Evolutionary conservation across 345 rosid species (phyloP), one percentile per base, ranked within the genome.

Genomic region (Pistacia integerrima): DNA sequence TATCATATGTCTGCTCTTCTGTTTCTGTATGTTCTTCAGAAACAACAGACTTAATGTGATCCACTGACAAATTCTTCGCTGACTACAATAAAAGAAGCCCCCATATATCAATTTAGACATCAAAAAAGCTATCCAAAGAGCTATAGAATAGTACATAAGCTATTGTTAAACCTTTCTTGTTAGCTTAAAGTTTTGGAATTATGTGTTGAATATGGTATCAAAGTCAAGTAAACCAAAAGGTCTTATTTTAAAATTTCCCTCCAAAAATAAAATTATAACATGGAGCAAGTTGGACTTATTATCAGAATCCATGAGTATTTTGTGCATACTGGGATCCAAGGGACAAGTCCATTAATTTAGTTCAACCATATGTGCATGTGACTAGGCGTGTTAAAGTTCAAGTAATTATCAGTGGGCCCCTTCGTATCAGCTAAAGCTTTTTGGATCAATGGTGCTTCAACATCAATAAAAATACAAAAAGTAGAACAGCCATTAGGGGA

Each of bases 1-100:
- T 97, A 75, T 97, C 99, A 82, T 94, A 97, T 2, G 86, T 94
- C 88, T 97, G 92, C 88, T 97, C 99, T 68, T 72, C 83, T 18
- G 87, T 84, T 82, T 94, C 97, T 52, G 82, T 85, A 76, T 88
- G 91, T 69, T 83, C 94, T 78, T 91, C 90, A 78, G 90, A 80
- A 18, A 93, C 61, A 33, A 89, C 85, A 52, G 87, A 84, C 89
- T 92, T 92, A 82, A 97, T 88, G 74, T 86, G 87, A 73, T 97
- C 96, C 69, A 61, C 87, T 4, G 89, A 74, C 63, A 94, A 83
- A 61, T 92, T 82, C 84, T 79, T 89, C 76, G 87, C 89, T 68
- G 99, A 91, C 99, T 97, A 80, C 83, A 91, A 74, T 63, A 85
- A 70, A 73, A 73, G 30, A 72, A 76, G 73, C 69, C 78, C 38